Base-by-base conservation (phyloP, 2,329 filamentous ascomycete genomes). In the Sordariomycetes sp. region DNA sequence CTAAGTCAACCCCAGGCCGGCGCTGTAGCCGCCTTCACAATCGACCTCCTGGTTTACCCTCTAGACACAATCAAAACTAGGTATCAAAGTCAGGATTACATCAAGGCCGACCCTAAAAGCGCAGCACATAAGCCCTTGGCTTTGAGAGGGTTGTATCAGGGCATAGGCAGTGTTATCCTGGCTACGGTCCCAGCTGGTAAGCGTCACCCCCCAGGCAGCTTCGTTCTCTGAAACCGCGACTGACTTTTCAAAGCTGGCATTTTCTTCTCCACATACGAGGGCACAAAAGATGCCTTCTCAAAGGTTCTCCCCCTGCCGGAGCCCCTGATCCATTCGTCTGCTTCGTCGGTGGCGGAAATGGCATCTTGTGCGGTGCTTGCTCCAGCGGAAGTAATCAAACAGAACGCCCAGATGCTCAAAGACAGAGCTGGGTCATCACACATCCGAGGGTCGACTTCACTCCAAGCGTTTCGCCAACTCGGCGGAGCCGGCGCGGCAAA, bases 241-340 rank as follows among this genome's bases (percentile, higher is more conserved):
- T 30, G 19, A 30, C 16, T 14, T 21, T 11, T 28, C 14, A 32
- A 44, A 82, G 83, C 86, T 33, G 86, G 86, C 39, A 70, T 86
- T 9, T 94, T 94, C 64, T 94, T 94, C 59, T 87, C 83, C 3
- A 88, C 84, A 2, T 94, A 94, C 55, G 87, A 94, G 59, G 76
- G 70, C 30, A 67, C 79, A 15, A 94, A 93, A 57, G 59, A 64
- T 4, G 55, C 73, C 3, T 66, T 93, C 2, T 65, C 67, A 12
- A 55, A 54, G 15, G 52, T 66, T 24, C 63, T 72, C 3, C 62
- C 64, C 39, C 40, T 86, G 1, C 83, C 85, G 1, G 66, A 74
- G 33, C 77, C 86, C 0, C 43, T 86, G 8, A 71, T 87, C 36
- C 82, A 94, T 52, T 72, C 82, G 6, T 58, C 72, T 4, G 81